phyloP scores from a whole-genome alignment of 768 basidiomycete genomes.

The Tephrocybe sp. region DNA sequence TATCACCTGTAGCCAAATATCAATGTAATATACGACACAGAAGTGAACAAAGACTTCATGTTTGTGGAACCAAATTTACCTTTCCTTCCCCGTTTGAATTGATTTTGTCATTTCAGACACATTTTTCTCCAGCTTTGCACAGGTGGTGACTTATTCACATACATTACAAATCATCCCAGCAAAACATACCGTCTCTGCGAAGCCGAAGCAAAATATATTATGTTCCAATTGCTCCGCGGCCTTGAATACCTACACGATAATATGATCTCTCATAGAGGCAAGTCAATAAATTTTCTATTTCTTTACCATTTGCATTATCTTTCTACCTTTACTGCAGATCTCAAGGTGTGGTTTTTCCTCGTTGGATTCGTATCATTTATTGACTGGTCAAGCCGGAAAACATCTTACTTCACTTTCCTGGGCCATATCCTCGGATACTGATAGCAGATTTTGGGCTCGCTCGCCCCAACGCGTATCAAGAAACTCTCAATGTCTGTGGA shows the following conservation, averaged over 20 bases:
- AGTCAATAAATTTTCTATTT: neutral
- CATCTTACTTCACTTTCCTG: constrained; percentile 74
- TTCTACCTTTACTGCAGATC: constrained; percentile 10
- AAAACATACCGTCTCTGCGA: constrained; percentile 56
- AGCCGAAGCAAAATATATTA: constrained; percentile 82
- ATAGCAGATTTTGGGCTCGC: constrained; percentile 89
- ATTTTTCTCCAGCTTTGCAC: constrained; percentile 86
- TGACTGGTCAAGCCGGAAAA: constrained; percentile 66
- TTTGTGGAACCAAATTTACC: constrained; percentile 22
- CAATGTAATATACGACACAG: constrained; percentile 71
- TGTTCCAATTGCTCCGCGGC: constrained; percentile 75
- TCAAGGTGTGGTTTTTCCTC: constrained; percentile 15
- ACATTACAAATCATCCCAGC: constrained; percentile 62
- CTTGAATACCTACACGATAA: constrained; percentile 68
- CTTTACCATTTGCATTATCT: neutral
- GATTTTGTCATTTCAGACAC: constrained; percentile 44
- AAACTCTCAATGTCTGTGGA: constrained; percentile 85
- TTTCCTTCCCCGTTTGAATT: neutral
- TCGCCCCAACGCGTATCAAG: constrained; percentile 72
- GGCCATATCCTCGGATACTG: constrained; percentile 79
- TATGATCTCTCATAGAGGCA: constrained; percentile 79
- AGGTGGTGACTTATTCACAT: constrained; percentile 86
- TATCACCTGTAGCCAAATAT: constrained; percentile 63
- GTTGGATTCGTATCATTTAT: neutral
- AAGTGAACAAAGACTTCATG: constrained; percentile 60